Percentiles rank a stretch among this genome's conserved stretches.
phyloP scores from a whole-genome alignment of 768 basidiomycete species.

The Trametes villosa region DNA sequence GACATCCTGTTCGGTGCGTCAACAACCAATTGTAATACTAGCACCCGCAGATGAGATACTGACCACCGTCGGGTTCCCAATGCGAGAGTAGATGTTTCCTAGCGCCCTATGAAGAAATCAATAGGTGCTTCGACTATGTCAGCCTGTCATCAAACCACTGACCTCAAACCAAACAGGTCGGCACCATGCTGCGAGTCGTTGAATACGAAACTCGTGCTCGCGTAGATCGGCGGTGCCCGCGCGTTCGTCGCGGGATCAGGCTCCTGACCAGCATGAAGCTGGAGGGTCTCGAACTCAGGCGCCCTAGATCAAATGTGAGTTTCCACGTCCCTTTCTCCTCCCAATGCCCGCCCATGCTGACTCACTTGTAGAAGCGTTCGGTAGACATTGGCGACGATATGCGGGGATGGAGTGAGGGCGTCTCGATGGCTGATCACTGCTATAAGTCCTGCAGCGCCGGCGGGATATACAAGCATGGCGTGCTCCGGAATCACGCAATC shows the following conservation, averaged over 20 bases:
- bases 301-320: conserved; percentile 29
- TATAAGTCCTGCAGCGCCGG: conserved; percentile 1
- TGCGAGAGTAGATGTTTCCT: conserved; percentile 69
- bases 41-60: conserved; percentile 25
- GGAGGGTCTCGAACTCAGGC: conserved; percentile 81
- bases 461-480: conserved; percentile 9
- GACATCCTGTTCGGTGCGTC: conserved; percentile 53
- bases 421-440: not conserved
- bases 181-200: conserved; percentile 76
- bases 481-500: conserved; percentile 20
- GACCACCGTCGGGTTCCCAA: conserved; percentile 70
- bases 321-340: too few species aligned
- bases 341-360: not conserved
- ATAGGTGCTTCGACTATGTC: not conserved
- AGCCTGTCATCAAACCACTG: not conserved
- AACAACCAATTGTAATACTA: not conserved
- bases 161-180: conserved; percentile 71
- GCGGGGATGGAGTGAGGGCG: not conserved
- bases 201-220: conserved; percentile 74
- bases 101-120: conserved; percentile 41
- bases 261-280: conserved; percentile 76
- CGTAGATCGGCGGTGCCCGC: conserved; percentile 79
- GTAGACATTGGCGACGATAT: conserved; percentile 11
- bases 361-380: conserved; percentile 16
- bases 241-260: conserved; percentile 71